Base-by-base conservation (phyloP, 148 eudicot species). In the Polygonum aviculare region DNA sequence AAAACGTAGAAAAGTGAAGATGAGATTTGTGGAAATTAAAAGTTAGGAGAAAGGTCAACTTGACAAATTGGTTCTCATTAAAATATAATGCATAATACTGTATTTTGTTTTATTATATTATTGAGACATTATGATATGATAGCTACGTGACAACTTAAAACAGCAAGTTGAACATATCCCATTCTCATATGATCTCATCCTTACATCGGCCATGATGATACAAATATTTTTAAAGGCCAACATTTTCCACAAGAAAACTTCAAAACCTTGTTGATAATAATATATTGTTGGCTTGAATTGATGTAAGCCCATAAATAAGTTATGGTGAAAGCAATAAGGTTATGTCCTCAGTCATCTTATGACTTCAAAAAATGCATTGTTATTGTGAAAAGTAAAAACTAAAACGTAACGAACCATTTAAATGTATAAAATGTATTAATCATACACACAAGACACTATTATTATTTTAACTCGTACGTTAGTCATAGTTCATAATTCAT, bases 161-260 rank as follows among this genome's bases (percentile, higher is more conserved):
- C n/a, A 7, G 26, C 60, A 54, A 54, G 22, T 51, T 48, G 50
- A 12, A 48, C 15, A 48, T 48, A 48, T 48, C 14, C 15, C 12
- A 48, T 48, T 48, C 50, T 15, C 50, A 2, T 51, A n/a, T 54
- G 60, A 54, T 54, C 60, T 54, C 60, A 54, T 54, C 60, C 60
- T 54, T n/a, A n/a, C 60, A 54, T 54, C 60, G n/a, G 60, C 60
- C 60, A n/a, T 54, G 60, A 54, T 54, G 60, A 8, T n/a, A n/a
- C 8, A 54, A 18, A 0, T 26, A 26, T 26, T 26, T 26, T 26
- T 26, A 26, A 54, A n/a, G 60, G 26, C 60, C 60, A n/a, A n/a
- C 8, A 19, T 19, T 54, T 54, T 54, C 60, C 10, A 54, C 60
- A 54, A 18, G 26, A 54, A n/a, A 19, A 54, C 1, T 1, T 52